Evolutionary conservation across 2,329 filamentous ascomycete genomes (phyloP).

Genomic region (Cordyceps militaris): DNA sequence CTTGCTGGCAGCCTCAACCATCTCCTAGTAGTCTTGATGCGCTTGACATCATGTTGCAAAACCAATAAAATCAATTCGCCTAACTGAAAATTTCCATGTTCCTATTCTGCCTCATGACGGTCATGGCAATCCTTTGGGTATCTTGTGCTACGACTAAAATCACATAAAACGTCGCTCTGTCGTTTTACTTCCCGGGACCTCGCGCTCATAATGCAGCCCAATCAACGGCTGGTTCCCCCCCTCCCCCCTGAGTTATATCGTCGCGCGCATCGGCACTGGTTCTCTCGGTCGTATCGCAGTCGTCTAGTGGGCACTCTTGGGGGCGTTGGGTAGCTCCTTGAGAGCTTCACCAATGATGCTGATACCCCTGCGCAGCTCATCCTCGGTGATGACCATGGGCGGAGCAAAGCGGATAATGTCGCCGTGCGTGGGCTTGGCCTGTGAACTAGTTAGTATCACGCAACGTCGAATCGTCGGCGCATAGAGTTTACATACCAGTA

Average conservation of each 20-base stretch:
- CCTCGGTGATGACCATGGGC: conserved; percentile 86
- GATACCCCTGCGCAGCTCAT: conserved; percentile 72
- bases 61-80: conserved; percentile 9
- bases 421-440: conserved; percentile 97
- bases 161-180: conserved; percentile 7
- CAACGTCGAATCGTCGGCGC: neutral
- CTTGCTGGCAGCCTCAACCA: neutral
- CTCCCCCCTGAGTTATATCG: neutral
- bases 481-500: conserved; percentile 59
- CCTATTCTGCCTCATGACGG: conserved; percentile 14
- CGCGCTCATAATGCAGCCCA: conserved; percentile 14
- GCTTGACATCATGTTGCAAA: neutral
- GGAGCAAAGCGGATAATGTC: conserved; percentile 99
- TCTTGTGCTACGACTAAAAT: conserved; percentile 12
- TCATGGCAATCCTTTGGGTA: conserved; percentile 15
- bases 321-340: conserved; percentile 64
- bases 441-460: conserved; percentile 19
- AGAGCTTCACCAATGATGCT: conserved; percentile 75
- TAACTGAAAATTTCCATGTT: conserved; percentile 4
- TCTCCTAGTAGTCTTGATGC: neutral
- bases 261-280: neutral
- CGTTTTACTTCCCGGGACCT: conserved; percentile 12
- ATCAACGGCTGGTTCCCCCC: neutral
- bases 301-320: conserved; percentile 32
- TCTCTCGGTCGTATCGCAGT: neutral